Conservation (phyloP, 306 rosid genomes). For the Quercus wislizeni region DNA sequence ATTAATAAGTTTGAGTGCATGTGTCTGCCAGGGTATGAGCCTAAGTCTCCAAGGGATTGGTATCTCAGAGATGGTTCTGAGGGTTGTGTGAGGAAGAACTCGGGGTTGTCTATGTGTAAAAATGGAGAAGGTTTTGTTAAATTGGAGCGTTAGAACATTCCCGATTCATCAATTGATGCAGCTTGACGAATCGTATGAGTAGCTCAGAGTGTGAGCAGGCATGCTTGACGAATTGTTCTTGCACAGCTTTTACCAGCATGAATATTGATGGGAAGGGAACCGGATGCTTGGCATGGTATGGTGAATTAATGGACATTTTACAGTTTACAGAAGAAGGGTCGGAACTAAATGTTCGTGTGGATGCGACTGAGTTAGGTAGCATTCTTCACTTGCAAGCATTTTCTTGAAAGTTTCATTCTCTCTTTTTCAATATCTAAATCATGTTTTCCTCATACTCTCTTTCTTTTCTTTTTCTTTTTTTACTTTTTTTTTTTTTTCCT, state of each 20-base stretch:
- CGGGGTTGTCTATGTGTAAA: neutral
- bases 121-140: conserved; percentile 20
- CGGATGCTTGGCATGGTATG: conserved; percentile 31
- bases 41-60: conserved; percentile 7
- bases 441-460: too few species aligned
- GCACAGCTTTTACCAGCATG: conserved; percentile 25
- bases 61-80: neutral
- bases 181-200: neutral
- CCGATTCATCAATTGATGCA: neutral
- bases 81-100: conserved; percentile 9
- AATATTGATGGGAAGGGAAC: conserved; percentile 1
- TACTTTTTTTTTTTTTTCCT: neutral
- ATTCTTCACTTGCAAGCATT: neutral
- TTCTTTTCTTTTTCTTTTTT: neutral
- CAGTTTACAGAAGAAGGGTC: neutral
- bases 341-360: conserved; percentile 26
- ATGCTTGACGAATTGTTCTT: conserved; percentile 33
- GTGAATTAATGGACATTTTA: conserved; percentile 25
- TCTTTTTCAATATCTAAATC: too few species aligned
- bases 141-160: neutral
- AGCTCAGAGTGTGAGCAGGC: conserved; percentile 1
- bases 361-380: conserved; percentile 11
- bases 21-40: conserved; percentile 11
- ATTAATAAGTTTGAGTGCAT: neutral
- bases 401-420: too few species aligned